These are phyloP conservation scores for Botrytis aclada DNA, from an alignment of 2,329 filamentous ascomycete species.

Conservation along the genomic window DNA sequence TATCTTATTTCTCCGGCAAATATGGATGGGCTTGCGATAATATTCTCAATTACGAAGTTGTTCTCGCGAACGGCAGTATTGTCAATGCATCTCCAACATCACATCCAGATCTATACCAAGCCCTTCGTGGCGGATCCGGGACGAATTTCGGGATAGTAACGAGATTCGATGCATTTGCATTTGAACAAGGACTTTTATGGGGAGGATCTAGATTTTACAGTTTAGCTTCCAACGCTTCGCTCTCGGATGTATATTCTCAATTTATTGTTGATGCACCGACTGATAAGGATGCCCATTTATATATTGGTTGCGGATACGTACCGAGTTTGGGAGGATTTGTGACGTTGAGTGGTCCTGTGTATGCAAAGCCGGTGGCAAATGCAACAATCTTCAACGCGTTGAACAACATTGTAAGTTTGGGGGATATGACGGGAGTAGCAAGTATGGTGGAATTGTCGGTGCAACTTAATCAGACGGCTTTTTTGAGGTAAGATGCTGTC, in stretches of 20 bases:
- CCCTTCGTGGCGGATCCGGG: conserved; percentile 38
- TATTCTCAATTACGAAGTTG: conserved; percentile 31
- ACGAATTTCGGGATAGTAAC: conserved; percentile 38
- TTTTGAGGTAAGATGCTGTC: not conserved
- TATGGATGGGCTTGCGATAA: conserved; percentile 29
- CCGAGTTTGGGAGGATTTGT: not conserved
- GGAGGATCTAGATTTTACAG: conserved; percentile 24
- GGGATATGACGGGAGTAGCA: not conserved
- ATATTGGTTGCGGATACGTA: not conserved
- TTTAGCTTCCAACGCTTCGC: conserved; percentile 7
- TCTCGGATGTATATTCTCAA: conserved; percentile 23
- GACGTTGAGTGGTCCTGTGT: not conserved
- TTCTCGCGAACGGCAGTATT: conserved; percentile 36
- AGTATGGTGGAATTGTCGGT: not conserved
- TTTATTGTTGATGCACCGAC: conserved; percentile 17
- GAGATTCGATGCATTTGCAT: conserved; percentile 45
- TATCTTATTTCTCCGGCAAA: conserved; percentile 28
- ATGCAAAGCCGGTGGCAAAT: not conserved
- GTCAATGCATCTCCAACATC: conserved; percentile 30
- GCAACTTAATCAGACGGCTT: not conserved
- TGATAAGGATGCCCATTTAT: not conserved
- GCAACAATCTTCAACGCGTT: not conserved
- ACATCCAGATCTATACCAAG: conserved; percentile 37
- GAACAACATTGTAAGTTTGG: not conserved
- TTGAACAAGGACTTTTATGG: conserved; percentile 27